A percentile compares a stretch with the other conserved stretches of the same genome.
These are phyloP conservation scores for Hypoxylon sp. DNA, from an alignment of 2,329 filamentous ascomycete genomes.

Conservation along the genomic window DNA sequence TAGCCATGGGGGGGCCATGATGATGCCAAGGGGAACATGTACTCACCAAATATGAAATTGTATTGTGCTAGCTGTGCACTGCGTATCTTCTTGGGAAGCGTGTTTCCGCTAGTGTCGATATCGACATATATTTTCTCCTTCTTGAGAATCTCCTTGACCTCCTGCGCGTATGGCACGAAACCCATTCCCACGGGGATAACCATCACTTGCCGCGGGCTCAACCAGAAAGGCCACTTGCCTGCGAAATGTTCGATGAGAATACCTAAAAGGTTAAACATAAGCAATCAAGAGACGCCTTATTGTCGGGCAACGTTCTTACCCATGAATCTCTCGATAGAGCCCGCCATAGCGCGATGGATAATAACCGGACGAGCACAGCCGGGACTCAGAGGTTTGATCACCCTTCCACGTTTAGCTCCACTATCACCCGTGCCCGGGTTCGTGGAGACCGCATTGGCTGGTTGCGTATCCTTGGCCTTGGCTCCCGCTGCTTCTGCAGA, in stretches of 20 bases:
- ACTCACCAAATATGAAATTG: slow-evolving; percentile 82
- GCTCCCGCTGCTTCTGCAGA: slow-evolving; percentile 54
- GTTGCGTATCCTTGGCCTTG: slow-evolving; percentile 51
- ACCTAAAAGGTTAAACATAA: slow-evolving; percentile 46
- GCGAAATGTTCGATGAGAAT: slow-evolving; percentile 87
- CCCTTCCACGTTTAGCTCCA: slow-evolving; percentile 46
- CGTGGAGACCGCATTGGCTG: slow-evolving; percentile 44
- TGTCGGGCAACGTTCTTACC: slow-evolving; percentile 51
- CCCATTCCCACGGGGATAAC: slow-evolving; percentile 82
- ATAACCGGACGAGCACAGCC: slow-evolving; percentile 86
- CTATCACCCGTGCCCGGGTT: slow-evolving; percentile 15
- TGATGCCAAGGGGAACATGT: slow-evolving; percentile 49
- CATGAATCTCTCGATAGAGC: slow-evolving; percentile 72
- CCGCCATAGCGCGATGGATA: slow-evolving; percentile 87
- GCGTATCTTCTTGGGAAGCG: slow-evolving; percentile 90
- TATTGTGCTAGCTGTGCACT: slow-evolving; percentile 84
- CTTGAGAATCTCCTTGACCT: slow-evolving; percentile 80
- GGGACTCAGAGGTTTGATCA: slow-evolving; percentile 66
- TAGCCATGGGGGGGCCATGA: not conserved
- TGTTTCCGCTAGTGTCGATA: slow-evolving; percentile 79
- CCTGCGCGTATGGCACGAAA: slow-evolving; percentile 67
- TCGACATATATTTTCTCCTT: slow-evolving; percentile 77
- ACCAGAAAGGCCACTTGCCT: slow-evolving; percentile 91
- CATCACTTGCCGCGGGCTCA: slow-evolving; percentile 84
- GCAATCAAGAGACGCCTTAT: not conserved